Conservation (phyloP, 2,329 filamentous ascomycete species). For the Epichloe uncinata region DNA sequence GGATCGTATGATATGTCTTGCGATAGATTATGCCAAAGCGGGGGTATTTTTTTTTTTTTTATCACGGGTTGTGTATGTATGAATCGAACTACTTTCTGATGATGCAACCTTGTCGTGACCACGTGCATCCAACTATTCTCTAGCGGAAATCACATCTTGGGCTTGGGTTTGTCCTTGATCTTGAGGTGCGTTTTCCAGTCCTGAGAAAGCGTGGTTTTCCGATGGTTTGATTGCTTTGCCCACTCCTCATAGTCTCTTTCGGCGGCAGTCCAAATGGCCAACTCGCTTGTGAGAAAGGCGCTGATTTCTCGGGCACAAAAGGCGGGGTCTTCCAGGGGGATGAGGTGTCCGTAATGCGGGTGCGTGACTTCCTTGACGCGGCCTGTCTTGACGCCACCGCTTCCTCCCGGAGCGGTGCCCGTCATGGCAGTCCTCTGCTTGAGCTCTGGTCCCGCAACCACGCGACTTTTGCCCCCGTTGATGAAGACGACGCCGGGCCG, state of each 20-base stretch:
- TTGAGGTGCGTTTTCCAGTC: constrained; percentile 43
- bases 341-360: constrained; percentile 58
- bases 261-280: constrained; percentile 42
- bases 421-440: constrained; percentile 50
- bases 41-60: no score
- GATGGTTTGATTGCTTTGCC: constrained; percentile 30
- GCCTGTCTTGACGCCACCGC: constrained; percentile 48
- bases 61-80: no score
- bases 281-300: constrained; percentile 42
- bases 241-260: constrained; percentile 44
- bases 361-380: constrained; percentile 54
- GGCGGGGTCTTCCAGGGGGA: constrained; percentile 67
- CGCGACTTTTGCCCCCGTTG: constrained; percentile 46
- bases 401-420: constrained; percentile 53
- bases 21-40: no score
- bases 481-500: constrained; percentile 56
- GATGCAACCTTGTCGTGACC: no score
- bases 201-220: constrained; percentile 39
- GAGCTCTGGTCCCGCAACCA: constrained; percentile 38
- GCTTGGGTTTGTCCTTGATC: constrained; percentile 9
- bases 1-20: no score
- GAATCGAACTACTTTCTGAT: no score
- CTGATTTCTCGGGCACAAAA: constrained; percentile 50
- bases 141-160: constrained; percentile 15
- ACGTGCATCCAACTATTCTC: no score